Base-by-base conservation (phyloP, 495 filamentous ascomycete genomes). In the Letharia columbiana region DNA sequence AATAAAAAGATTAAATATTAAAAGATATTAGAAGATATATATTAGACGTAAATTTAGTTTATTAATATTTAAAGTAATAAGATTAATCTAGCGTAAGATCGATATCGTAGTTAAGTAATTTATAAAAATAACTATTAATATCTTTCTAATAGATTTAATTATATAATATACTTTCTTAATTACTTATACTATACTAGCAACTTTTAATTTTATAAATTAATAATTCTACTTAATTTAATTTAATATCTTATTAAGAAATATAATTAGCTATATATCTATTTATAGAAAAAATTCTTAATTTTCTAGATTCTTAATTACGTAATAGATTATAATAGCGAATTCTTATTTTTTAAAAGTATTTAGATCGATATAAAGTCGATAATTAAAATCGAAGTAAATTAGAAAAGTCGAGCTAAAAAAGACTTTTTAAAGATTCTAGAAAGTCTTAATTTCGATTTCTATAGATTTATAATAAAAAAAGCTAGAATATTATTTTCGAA, bases 51-150 rank as follows among this genome's bases (percentile, higher is more conserved):
- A n/a, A 66, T 66, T 62, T 20, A 62, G 33, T 18, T 66, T 61
- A 62, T 66, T 56, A 37, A 52, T 66, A 62, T 42, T 66, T 12
- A 31, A 66, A 10, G n/a, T 63, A 4, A n/a, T 45, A 42, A 67
- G 35, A 15, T 13, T 63, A 12, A 13, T 62, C 58, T 65, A 61
- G 28, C 31, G 17, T 31, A 39, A 58, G 15, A 68, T 61, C 18
- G 31, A 66, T 57, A 66, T n/a, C 31, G 44, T 15, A 20, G 18
- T 18, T 59, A 44, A 57, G 12, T 63, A 45, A 45, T 67, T 31
- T 7, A 17, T 63, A 63, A 56, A 67, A 6, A 67, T 59, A 23
- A 54, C 40, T 50, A 37, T 47, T 2, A 47, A 20, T 10, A 8
- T 18, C 40, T 58, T 42, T 13, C 49, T 57, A 40, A 52, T 66